Conservation (phyloP, 768 basidiomycete genomes). For the Lentinula lateritia region DNA sequence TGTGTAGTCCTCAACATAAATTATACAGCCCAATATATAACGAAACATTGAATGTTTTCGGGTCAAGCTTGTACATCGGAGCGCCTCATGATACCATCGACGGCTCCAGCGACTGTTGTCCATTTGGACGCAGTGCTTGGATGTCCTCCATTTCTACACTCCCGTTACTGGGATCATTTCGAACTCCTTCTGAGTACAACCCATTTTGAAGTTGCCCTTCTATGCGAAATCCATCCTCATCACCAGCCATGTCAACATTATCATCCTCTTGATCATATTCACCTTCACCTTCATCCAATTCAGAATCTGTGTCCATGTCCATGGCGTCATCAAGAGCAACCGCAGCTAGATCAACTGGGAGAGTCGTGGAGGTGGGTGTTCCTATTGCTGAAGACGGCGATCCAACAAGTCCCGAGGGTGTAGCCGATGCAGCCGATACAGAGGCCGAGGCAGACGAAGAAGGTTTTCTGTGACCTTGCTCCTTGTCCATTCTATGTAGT, state of each 20-base stretch:
- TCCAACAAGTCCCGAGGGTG: slow-evolving; percentile 15
- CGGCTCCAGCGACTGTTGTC: neutral
- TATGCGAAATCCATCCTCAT: neutral
- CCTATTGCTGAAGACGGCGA: slow-evolving; percentile 33
- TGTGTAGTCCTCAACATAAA: too few species aligned
- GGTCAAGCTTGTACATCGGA: too few species aligned
- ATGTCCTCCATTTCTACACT: neutral
- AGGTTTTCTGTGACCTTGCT: slow-evolving; percentile 4
- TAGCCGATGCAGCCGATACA: slow-evolving; percentile 10
- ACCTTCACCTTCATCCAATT: slow-evolving; percentile 18
- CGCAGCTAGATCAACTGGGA: slow-evolving; percentile 30
- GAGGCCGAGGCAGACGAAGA: slow-evolving; percentile 19
- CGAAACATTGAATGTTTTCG: too few species aligned
- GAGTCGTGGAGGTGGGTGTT: slow-evolving; percentile 35
- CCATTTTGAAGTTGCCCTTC: neutral
- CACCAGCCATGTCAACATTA: neutral
- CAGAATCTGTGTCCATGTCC: slow-evolving; percentile 34
- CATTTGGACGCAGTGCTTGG: neutral
- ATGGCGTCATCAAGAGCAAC: slow-evolving; percentile 30
- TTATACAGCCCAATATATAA: too few species aligned
- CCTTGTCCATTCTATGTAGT: slow-evolving; percentile 52
- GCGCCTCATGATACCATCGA: neutral
- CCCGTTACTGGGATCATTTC: neutral
- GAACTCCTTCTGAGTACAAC: neutral
- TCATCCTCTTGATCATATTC: neutral